These are phyloP conservation scores for Phylloboletellus chloephorus DNA, from an alignment of 1,284 basidiomycete genomes.

Conservation along the genomic window DNA sequence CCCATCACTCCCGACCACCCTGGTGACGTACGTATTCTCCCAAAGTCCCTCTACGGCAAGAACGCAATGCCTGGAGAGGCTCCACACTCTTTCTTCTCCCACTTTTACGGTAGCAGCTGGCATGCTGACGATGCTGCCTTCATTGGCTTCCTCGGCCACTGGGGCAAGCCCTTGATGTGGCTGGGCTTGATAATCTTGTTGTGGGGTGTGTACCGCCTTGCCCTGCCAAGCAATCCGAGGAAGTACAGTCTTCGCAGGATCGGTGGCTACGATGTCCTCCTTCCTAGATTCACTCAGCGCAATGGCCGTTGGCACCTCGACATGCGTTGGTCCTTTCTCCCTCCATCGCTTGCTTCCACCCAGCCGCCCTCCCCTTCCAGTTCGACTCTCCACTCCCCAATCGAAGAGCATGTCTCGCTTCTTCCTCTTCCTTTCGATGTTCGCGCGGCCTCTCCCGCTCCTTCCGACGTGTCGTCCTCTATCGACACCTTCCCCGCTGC, in stretches of 20 bases:
- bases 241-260: conserved; percentile 55
- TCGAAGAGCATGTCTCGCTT: conserved; percentile 53
- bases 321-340: conserved; percentile 53
- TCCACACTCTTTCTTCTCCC: conserved; percentile 89
- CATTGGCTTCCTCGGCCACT: conserved; percentile 82
- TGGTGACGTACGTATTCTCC: conserved; percentile 80
- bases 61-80: conserved; percentile 83
- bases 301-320: conserved; percentile 70
- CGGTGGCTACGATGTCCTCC: conserved; percentile 68
- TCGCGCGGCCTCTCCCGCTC: conserved; percentile 49
- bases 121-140: conserved; percentile 92
- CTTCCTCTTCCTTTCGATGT: conserved; percentile 60
- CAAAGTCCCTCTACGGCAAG: conserved; percentile 94
- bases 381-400: conserved; percentile 36
- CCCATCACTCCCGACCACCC: conserved; percentile 50
- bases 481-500: conserved; percentile 36
- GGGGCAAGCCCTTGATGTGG: conserved; percentile 86
- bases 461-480: conserved; percentile 43
- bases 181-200: conserved; percentile 69
- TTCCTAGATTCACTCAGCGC: conserved; percentile 64
- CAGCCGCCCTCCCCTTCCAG: conserved; percentile 47
- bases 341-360: conserved; percentile 44
- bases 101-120: conserved; percentile 98
- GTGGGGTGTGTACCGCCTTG: conserved; percentile 59
- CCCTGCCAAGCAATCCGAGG: conserved; percentile 51